A percentile compares a stretch with the other conserved stretches of the same genome.
phyloP scores from a whole-genome alignment of 371 early-diverging fungal genomes.

The Lichtheimia ornata region DNA sequence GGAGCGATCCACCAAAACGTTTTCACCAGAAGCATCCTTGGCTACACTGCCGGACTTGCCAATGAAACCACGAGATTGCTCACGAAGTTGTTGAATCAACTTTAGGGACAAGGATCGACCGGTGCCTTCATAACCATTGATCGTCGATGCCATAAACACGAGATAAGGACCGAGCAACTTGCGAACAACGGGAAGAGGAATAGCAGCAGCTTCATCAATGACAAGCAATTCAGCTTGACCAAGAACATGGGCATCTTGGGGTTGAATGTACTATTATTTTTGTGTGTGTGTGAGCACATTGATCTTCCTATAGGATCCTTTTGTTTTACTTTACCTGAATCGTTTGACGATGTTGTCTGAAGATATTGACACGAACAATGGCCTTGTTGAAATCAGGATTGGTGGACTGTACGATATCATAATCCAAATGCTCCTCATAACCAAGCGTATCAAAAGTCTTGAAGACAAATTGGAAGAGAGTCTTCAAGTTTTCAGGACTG shows the following conservation, averaged over 20 bases:
- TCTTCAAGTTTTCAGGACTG: constrained; percentile 97
- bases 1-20: constrained; percentile 60
- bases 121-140: constrained; percentile 99
- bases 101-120: constrained; percentile 97
- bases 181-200: constrained; percentile 93
- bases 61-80: constrained; percentile 84
- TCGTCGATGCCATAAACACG: constrained; percentile 98
- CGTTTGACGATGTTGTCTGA: constrained; percentile 97
- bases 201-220: constrained; percentile 99
- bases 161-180: constrained; percentile 93
- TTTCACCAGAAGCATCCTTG: constrained; percentile 42
- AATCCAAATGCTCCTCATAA: constrained; percentile 97
- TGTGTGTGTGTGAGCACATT: neutral
- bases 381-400: constrained; percentile 94
- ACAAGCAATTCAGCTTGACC: constrained; percentile 97
- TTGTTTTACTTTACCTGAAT: constrained; percentile 66
- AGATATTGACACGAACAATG: constrained; percentile 94
- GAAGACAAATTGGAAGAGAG: constrained; percentile 97
- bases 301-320: neutral
- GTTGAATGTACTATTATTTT: constrained; percentile 82
- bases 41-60: constrained; percentile 50
- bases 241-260: constrained; percentile 89
- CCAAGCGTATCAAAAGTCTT: constrained; percentile 96
- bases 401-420: constrained; percentile 94
- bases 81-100: constrained; percentile 90